Conservation (phyloP, 2,329 filamentous ascomycete species). For the Pseudogymnoascus sp. region DNA sequence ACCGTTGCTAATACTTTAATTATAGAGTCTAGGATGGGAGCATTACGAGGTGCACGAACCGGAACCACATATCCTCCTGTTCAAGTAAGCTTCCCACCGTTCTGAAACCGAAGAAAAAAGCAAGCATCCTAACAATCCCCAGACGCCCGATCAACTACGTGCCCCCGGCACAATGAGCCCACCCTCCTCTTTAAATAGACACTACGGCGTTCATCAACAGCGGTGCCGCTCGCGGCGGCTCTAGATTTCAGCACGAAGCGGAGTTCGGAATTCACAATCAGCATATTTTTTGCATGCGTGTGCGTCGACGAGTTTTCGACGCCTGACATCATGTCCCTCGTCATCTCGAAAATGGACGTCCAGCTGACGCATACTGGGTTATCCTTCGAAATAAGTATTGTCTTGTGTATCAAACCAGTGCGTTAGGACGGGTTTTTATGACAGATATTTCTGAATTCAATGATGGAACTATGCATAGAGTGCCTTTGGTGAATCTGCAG, state of each 20-base stretch:
- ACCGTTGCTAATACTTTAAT: slow-evolving; percentile 8
- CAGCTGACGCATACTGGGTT: neutral
- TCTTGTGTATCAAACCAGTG: slow-evolving; percentile 6
- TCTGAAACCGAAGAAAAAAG: neutral
- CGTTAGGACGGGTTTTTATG: neutral
- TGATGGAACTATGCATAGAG: neutral
- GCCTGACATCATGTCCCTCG: slow-evolving; percentile 6
- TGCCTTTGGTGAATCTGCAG: neutral
- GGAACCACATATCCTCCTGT: slow-evolving; percentile 94
- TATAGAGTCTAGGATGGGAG: slow-evolving; percentile 93
- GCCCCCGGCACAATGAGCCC: slow-evolving; percentile 1
- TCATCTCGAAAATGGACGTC: slow-evolving; percentile 1
- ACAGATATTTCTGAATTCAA: slow-evolving; percentile 8
- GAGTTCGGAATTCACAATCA: slow-evolving; percentile 9
- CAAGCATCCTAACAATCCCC: neutral
- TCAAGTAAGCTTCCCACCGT: slow-evolving; percentile 63
- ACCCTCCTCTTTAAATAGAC: neutral
- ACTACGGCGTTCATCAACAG: slow-evolving; percentile 5
- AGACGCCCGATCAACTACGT: slow-evolving; percentile 6
- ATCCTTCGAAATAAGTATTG: slow-evolving; percentile 4
- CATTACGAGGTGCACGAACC: slow-evolving; percentile 99
- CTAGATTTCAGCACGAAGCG: slow-evolving; percentile 10
- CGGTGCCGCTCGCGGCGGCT: slow-evolving; percentile 5
- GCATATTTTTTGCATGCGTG: slow-evolving; percentile 11
- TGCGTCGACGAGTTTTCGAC: slow-evolving; percentile 5